phyloP scores from a whole-genome alignment of 169 alveolate species.

The Cryptosporidium xiaoi region DNA sequence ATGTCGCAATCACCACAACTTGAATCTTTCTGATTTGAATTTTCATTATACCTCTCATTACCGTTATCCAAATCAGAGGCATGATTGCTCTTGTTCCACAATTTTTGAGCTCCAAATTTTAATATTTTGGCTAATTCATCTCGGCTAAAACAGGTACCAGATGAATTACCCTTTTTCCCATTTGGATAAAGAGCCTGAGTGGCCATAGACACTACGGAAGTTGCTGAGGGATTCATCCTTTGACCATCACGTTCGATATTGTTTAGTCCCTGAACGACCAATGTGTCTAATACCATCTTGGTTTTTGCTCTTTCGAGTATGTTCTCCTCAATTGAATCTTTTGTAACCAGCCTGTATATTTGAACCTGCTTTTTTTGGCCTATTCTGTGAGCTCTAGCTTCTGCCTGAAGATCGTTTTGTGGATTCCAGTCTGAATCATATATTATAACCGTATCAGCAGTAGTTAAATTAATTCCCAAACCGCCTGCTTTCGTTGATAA shows the following conservation, averaged over 20 bases:
- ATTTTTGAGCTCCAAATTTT: constrained; percentile 91
- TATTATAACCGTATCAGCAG: constrained; percentile 95
- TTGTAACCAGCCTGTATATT: constrained; percentile 94
- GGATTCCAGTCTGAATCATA: constrained; percentile 99
- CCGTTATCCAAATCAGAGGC: not conserved
- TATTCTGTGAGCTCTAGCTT: constrained; percentile 99
- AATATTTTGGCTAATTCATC: constrained; percentile 90
- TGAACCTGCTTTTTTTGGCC: constrained; percentile 96
- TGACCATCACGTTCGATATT: constrained; percentile 77
- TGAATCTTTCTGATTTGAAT: not conserved
- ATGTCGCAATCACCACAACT: not conserved
- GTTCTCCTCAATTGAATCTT: constrained; percentile 97
- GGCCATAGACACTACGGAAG: constrained; percentile 47
- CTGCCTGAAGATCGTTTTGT: constrained; percentile 98
- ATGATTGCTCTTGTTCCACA: constrained; percentile 83
- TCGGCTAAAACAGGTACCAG: constrained; percentile 81
- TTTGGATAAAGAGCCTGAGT: constrained; percentile 57
- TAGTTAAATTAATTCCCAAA: constrained; percentile 93
- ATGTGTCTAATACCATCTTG: constrained; percentile 96
- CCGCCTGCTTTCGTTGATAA: constrained; percentile 99
- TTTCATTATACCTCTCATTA: not conserved
- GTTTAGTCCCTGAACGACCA: constrained; percentile 92
- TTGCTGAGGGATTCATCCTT: constrained; percentile 63
- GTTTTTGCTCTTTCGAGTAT: constrained; percentile 97
- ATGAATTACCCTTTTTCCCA: constrained; percentile 49